These are phyloP conservation scores for Mixia osmundae DNA, from an alignment of 1,284 basidiomycete genomes.

Conservation along the genomic window DNA sequence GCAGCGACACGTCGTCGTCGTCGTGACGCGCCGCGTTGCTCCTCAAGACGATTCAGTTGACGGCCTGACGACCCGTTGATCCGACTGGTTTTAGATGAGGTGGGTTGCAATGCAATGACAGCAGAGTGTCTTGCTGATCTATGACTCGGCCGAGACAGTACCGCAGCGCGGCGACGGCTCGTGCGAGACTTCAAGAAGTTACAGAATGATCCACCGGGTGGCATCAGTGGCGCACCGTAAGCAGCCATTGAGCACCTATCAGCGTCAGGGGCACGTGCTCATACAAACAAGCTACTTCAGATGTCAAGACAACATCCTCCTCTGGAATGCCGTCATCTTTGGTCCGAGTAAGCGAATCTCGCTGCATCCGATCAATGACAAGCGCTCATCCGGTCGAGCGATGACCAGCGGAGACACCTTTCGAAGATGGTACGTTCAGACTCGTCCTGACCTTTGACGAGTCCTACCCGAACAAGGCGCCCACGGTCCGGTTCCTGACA, in stretches of 20 bases:
- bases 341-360: neutral
- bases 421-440: constrained; percentile 97
- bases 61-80: no score
- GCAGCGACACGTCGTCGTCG: no score
- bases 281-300: no score
- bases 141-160: no score
- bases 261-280: no score
- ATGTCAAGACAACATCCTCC: constrained; percentile 94
- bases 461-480: constrained; percentile 93
- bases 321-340: constrained; percentile 73
- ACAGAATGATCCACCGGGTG: constrained; percentile 77
- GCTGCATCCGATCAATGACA: neutral
- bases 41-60: no score
- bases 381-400: neutral
- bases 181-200: constrained; percentile 92
- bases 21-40: no score
- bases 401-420: constrained; percentile 69
- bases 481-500: constrained; percentile 69
- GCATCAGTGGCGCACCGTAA: constrained; percentile 90
- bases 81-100: no score
- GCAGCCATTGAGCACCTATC: no score
- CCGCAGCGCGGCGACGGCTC: constrained; percentile 66
- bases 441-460: constrained; percentile 88
- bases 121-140: no score
- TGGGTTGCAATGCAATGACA: no score